Conservation (phyloP, 306 rosid species). For the Acmispon strigosus region DNA sequence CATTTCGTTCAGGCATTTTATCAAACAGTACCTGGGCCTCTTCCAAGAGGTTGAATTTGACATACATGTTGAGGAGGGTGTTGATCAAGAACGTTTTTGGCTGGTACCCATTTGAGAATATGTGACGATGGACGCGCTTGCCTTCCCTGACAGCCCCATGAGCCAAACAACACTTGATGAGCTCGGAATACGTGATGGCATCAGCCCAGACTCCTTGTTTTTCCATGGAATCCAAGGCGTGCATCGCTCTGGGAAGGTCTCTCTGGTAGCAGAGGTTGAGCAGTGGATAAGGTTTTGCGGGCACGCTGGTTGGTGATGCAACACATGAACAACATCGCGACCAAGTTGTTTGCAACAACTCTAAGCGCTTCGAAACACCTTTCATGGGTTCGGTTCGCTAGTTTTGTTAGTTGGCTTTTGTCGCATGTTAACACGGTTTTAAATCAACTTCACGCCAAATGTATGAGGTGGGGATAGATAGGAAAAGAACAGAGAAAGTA, state of each 20-base stretch:
- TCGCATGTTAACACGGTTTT: neutral
- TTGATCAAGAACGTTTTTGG: constrained; percentile 58
- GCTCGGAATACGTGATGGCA: constrained; percentile 63
- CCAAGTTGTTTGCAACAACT: constrained; percentile 18
- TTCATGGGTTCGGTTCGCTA: constrained; percentile 20
- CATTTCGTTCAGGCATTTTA: constrained; percentile 72
- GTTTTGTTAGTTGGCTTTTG: neutral
- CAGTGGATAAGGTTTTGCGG: constrained; percentile 31
- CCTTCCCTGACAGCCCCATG: constrained; percentile 55
- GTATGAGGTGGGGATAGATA: too few relatives aligned
- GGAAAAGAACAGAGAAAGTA: too few relatives aligned
- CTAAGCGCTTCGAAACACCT: constrained; percentile 32
- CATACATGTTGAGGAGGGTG: constrained; percentile 58
- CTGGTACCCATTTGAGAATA: constrained; percentile 54
- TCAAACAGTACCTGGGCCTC: constrained; percentile 68
- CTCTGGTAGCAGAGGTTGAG: constrained; percentile 48
- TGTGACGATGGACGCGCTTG: constrained; percentile 54
- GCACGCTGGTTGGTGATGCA: constrained; percentile 11
- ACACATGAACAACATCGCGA: constrained; percentile 11
- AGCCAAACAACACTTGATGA: constrained; percentile 77
- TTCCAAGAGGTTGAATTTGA: constrained; percentile 52
- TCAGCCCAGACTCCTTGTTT: constrained; percentile 45
- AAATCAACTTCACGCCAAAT: too few relatives aligned
- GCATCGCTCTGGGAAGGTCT: constrained; percentile 71
- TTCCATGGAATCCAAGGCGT: constrained; percentile 63